These are phyloP conservation scores for Peziza echinospora DNA, from an alignment of 495 filamentous ascomycete genomes.

Conservation along the genomic window DNA sequence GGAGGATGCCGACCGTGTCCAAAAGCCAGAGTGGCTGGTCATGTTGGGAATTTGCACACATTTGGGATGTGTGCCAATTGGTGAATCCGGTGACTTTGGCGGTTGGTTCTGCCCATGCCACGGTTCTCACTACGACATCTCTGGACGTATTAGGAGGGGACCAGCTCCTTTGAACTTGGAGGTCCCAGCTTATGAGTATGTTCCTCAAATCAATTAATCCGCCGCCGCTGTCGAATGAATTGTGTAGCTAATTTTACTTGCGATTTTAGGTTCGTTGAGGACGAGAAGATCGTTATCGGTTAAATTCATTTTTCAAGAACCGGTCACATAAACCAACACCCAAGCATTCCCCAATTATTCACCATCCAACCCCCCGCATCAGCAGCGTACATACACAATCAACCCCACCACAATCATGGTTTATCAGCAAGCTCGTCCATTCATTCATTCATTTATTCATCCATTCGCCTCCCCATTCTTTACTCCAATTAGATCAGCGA, in stretches of 20 bases:
- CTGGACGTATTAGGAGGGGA: slow-evolving; percentile 83
- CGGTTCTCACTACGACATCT: slow-evolving; percentile 99
- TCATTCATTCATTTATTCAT: too few relatives aligned
- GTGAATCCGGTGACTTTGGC: slow-evolving; percentile 91
- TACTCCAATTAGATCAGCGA: too few relatives aligned
- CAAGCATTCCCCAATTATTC: too few relatives aligned
- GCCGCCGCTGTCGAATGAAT: background rate
- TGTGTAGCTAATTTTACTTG: slow-evolving; percentile 2
- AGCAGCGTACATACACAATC: too few relatives aligned
- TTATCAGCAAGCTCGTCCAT: too few relatives aligned
- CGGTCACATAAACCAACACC: too few relatives aligned
- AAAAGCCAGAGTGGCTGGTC: slow-evolving; percentile 97
- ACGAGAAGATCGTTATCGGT: slow-evolving; percentile 60
- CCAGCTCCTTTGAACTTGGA: slow-evolving; percentile 94
- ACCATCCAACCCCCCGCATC: too few relatives aligned
- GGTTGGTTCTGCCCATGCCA: slow-evolving; percentile 99
- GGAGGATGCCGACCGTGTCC: slow-evolving; percentile 70
- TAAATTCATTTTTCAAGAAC: too few relatives aligned
- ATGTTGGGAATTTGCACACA: slow-evolving; percentile 99
- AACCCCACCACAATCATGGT: too few relatives aligned
- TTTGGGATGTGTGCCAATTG: slow-evolving; percentile 95
- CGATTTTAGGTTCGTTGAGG: slow-evolving; percentile 43
- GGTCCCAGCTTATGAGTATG: slow-evolving; percentile 58
- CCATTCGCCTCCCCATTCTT: too few relatives aligned
- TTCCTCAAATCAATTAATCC: background rate